phyloP scores from a whole-genome alignment of 768 basidiomycete genomes.

The Phanerochaete carnosa region DNA sequence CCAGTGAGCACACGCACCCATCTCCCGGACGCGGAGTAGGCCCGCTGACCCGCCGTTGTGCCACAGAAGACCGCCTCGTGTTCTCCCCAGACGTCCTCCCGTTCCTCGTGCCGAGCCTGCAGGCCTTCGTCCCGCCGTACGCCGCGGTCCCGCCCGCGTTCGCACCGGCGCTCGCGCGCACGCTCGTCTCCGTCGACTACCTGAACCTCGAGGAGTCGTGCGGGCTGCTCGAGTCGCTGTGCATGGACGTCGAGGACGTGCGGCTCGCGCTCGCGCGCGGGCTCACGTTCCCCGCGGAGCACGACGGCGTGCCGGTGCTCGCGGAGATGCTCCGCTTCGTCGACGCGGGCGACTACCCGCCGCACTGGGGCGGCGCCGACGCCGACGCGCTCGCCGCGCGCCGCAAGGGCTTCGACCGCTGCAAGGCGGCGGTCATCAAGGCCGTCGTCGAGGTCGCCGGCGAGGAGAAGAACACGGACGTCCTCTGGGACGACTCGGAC shows the following conservation, averaged over 20 bases:
- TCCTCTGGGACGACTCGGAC: constrained; percentile 70
- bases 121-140: constrained; percentile 58
- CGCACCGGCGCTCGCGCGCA: constrained; percentile 37
- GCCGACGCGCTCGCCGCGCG: constrained; percentile 50
- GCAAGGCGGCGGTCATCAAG: constrained; percentile 85
- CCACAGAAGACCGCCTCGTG: constrained; percentile 45
- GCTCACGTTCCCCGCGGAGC: constrained; percentile 51
- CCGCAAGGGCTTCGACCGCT: constrained; percentile 73
- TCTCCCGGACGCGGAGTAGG: not conserved
- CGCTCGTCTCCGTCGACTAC: constrained; percentile 61
- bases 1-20: constrained; percentile 35
- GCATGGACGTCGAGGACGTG: constrained; percentile 75
- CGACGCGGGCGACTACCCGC: constrained; percentile 65
- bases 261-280: constrained; percentile 70
- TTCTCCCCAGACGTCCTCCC: constrained; percentile 65
- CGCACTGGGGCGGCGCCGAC: constrained; percentile 52
- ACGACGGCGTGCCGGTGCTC: constrained; percentile 55
- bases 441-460: constrained; percentile 83
- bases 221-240: constrained; percentile 64
- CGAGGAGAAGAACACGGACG: constrained; percentile 73
- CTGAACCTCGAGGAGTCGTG: constrained; percentile 56
- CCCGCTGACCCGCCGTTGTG: not conserved
- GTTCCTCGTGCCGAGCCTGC: constrained; percentile 54
- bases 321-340: constrained; percentile 68
- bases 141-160: constrained; percentile 36